Base-by-base conservation (phyloP, 768 basidiomycete species). In the Russula compacta region DNA sequence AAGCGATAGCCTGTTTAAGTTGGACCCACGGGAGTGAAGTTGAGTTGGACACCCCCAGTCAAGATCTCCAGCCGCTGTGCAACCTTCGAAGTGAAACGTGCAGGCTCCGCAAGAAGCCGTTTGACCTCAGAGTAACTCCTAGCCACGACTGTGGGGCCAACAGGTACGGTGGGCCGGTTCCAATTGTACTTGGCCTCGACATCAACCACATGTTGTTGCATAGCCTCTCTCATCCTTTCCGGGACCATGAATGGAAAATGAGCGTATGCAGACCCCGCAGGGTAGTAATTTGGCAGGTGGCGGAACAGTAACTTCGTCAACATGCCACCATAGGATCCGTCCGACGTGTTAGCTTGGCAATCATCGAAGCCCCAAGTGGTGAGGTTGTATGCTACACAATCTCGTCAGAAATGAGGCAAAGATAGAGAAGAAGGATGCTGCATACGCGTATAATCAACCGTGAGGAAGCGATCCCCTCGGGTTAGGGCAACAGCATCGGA, bases 211-310 rank as follows among this genome's bases (percentile, higher is more conserved):
- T 70, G 69, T 51, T 75, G 69, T 48, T 59, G 60, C 60, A 87
- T 67, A 50, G 70, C 68, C 2, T 71, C 64, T 64, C 78, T 69
- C 77, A 84, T 79, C 59, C 64, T 72, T 17, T 69, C 68, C 36
- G 90, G 89, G 4, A 80, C 81, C 67, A 87, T 68, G 79, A 94
- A 87, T 10, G 92, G 90, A 79, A 93, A 93, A 68, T 87, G 84
- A 1, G 83, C 88, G 67, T 89, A 89, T 3, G 78, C 78, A 11
- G 84, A 86, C 15, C 80, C 78, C 24, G 77, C 73, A 11, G 83
- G 81, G 71, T 87, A 93, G 63, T 86, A 77, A 21, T 83, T 73
- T 0, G 89, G 89, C 35, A 93, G 75, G 19, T 82, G 83, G 51
- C 81, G 78, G 78, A 87, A 86, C 56, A 93, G 78, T 32, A 93